Percentiles rank a stretch among this genome's conserved stretches.
These are phyloP conservation scores for Ceratocystis ficicola DNA, from an alignment of 2,329 filamentous ascomycete species.

Conservation along the genomic window DNA sequence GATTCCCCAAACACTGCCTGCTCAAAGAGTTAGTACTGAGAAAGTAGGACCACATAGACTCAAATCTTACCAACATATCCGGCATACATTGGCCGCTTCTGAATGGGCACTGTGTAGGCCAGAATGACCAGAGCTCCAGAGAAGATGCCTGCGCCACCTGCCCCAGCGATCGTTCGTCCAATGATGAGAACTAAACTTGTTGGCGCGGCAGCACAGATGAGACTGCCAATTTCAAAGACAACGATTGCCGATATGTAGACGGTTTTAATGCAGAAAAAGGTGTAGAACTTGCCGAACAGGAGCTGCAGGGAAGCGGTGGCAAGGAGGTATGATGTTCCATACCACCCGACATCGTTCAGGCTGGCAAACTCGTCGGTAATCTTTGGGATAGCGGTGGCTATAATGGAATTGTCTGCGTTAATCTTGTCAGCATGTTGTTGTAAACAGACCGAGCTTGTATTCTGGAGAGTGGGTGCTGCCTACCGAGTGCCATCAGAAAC, in stretches of 20 bases:
- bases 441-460: background rate
- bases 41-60: conserved; percentile 20
- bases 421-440: background rate
- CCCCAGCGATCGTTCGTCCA: conserved; percentile 30
- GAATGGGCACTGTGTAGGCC: conserved; percentile 30
- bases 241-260: conserved; percentile 31
- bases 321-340: conserved; percentile 35
- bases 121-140: conserved; percentile 36
- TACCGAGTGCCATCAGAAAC: conserved; percentile 34
- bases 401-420: conserved; percentile 31
- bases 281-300: conserved; percentile 35
- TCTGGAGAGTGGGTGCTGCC: background rate
- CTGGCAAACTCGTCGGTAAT: conserved; percentile 35
- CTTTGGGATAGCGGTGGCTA: conserved; percentile 35
- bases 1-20: conserved; percentile 33
- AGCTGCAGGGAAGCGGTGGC: conserved; percentile 33
- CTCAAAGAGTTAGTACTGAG: conserved; percentile 24
- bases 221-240: conserved; percentile 36
- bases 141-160: conserved; percentile 37
- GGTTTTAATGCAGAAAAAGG: conserved; percentile 35
- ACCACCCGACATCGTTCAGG: conserved; percentile 40
- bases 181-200: conserved; percentile 29
- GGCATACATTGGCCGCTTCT: conserved; percentile 29
- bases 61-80: conserved; percentile 26
- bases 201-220: conserved; percentile 31